phyloP scores from a whole-genome alignment of 495 filamentous ascomycete genomes.

The Corynascus novoguineensis region DNA sequence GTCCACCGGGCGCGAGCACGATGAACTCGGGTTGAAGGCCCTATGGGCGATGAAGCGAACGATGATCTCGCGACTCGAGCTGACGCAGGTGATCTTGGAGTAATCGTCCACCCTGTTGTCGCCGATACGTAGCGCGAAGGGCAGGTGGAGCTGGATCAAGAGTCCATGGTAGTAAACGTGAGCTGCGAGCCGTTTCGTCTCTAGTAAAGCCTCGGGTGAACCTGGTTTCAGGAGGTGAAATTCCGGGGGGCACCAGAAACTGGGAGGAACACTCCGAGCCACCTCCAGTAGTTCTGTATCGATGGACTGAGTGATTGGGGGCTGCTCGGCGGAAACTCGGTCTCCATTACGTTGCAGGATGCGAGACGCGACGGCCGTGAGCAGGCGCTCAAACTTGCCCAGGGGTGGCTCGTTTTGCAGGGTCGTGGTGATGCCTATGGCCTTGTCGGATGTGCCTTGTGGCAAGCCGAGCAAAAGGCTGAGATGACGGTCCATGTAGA shows the following conservation, averaged over 20 bases:
- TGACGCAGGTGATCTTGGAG: slow-evolving; percentile 16
- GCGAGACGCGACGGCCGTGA: slow-evolving; percentile 22
- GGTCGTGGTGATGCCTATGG: slow-evolving; percentile 16
- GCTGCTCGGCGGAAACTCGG: slow-evolving; percentile 13
- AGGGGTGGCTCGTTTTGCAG: slow-evolving; percentile 20
- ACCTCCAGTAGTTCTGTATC: slow-evolving; percentile 28
- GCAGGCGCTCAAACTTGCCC: slow-evolving; percentile 32
- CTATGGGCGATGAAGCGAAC: background rate
- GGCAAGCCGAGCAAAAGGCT: slow-evolving; percentile 32
- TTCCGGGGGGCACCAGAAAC: slow-evolving; percentile 34
- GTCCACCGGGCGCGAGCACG: slow-evolving; percentile 24
- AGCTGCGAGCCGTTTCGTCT: background rate
- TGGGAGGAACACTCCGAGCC: slow-evolving; percentile 21
- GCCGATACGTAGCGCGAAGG: background rate
- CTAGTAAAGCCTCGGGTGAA: background rate
- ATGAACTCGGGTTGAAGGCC: background rate
- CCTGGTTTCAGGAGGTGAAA: slow-evolving; percentile 3
- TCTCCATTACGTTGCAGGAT: slow-evolving; percentile 35
- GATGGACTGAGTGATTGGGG: slow-evolving; percentile 23
- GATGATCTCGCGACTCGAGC: slow-evolving; percentile 1
- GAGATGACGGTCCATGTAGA: slow-evolving; percentile 27
- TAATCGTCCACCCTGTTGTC: slow-evolving; percentile 15
- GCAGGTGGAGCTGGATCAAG: slow-evolving; percentile 3
- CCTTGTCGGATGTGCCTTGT: slow-evolving; percentile 20
- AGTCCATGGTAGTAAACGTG: slow-evolving; percentile 3